phyloP scores from a whole-genome alignment of 306 rosid species.

The Pachyrhizus erosus region DNA sequence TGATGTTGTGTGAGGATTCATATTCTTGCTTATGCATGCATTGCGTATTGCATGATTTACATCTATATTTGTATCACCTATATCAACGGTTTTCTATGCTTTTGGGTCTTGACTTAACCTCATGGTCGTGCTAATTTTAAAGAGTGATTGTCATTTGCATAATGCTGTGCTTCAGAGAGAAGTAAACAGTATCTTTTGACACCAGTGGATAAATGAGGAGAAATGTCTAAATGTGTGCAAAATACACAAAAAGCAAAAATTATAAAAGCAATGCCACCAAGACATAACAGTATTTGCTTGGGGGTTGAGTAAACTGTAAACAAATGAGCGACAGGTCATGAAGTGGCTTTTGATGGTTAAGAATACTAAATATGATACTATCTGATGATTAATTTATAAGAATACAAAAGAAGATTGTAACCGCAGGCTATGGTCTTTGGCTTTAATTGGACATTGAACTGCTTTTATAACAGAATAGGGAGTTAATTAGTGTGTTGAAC shows the following conservation, averaged over 20 bases:
- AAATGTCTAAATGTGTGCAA: neutral
- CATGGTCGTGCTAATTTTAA: neutral
- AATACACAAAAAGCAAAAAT: neutral
- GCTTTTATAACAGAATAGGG: neutral
- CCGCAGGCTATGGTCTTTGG: neutral
- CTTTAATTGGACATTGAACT: neutral
- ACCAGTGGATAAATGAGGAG: neutral
- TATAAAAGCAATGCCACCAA: constrained; percentile 11
- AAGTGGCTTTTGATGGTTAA: constrained; percentile 8
- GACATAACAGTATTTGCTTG: constrained; percentile 1
- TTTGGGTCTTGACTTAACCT: constrained; percentile 1
- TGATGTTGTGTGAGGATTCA: neutral
- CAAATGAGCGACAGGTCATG: neutral
- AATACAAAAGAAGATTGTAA: constrained; percentile 18
- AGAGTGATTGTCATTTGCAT: constrained; percentile 8
- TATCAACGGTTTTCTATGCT: neutral
- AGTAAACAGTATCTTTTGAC: neutral
- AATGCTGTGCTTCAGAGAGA: constrained; percentile 7
- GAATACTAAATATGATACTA: constrained; percentile 10
- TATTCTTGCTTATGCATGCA: neutral
- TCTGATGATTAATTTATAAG: neutral
- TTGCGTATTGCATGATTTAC: constrained; percentile 12
- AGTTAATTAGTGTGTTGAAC: neutral
- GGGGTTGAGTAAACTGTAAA: neutral
- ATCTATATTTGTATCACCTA: neutral